Percentiles rank a stretch among this genome's conserved stretches.
Conservation (phyloP, 2,329 filamentous ascomycete species). For the Botrytis cinerea region DNA sequence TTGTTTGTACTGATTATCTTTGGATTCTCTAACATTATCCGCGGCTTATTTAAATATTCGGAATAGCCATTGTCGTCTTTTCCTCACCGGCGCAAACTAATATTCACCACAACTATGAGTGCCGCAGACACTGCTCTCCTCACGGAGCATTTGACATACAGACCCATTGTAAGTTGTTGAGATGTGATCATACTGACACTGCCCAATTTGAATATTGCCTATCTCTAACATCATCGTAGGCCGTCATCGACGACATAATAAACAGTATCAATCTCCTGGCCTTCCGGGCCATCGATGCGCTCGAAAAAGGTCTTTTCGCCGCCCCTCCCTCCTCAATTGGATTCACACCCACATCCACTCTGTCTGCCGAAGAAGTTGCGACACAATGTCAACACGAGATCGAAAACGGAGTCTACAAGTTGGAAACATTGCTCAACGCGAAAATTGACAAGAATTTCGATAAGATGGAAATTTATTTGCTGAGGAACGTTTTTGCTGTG, state of each 20-base stretch:
- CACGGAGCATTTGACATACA: constrained; percentile 94
- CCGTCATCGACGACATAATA: constrained; percentile 95
- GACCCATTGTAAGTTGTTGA: constrained; percentile 71
- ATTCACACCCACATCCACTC: constrained; percentile 59
- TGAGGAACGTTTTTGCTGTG: constrained; percentile 80
- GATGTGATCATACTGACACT: neutral
- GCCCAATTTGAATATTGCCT: constrained; percentile 24
- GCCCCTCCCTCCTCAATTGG: constrained; percentile 76
- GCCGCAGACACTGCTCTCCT: constrained; percentile 62
- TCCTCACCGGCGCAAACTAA: neutral
- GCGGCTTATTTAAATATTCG: neutral
- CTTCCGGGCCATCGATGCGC: constrained; percentile 82
- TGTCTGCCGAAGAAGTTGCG: constrained; percentile 46
- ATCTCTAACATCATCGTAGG: constrained; percentile 51
- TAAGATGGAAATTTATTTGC: constrained; percentile 83
- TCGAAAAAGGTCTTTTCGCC: constrained; percentile 78
- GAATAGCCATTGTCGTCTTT: neutral
- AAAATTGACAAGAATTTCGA: constrained; percentile 85
- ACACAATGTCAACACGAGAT: constrained; percentile 68
- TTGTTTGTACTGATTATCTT: neutral
- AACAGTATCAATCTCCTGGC: constrained; percentile 94
- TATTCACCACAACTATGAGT: constrained; percentile 31
- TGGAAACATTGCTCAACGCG: constrained; percentile 78
- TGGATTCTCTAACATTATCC: too few species aligned
- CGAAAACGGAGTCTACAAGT: constrained; percentile 81